phyloP scores from a whole-genome alignment of 78 protist genomes.

The Protostelium mycophagum region DNA sequence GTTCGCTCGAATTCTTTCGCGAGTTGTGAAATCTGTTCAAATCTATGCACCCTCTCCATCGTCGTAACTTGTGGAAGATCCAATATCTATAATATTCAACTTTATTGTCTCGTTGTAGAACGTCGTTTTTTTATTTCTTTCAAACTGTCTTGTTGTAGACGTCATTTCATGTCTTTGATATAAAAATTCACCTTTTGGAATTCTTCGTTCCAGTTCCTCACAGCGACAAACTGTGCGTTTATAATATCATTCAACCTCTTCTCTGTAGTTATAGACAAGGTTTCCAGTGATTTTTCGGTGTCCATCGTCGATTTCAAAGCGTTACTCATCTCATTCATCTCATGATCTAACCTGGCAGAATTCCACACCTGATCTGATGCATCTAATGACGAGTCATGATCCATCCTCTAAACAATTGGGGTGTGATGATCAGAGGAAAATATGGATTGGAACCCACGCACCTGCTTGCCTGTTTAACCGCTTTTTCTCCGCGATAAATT shows the following conservation, averaged over 20 bases:
- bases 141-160: not conserved
- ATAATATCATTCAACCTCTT: not conserved
- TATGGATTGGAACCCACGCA: too few relatives aligned
- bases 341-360: not conserved
- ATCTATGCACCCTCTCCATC: not conserved
- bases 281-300: not conserved
- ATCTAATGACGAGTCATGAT: too few relatives aligned
- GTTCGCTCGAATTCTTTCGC: slow-evolving; percentile 55
- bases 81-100: not conserved
- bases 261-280: not conserved
- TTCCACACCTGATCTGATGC: too few relatives aligned
- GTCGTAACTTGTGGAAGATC: not conserved
- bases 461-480: not conserved
- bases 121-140: too few relatives aligned
- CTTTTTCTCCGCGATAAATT: not conserved
- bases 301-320: not conserved
- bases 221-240: not conserved
- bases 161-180: not conserved
- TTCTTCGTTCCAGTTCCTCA: not conserved
- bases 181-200: not conserved
- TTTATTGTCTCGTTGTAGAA: too few relatives aligned
- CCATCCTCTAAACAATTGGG: too few relatives aligned
- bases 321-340: not conserved
- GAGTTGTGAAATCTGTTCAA: slow-evolving; percentile 22
- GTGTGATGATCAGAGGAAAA: too few relatives aligned